These are phyloP conservation scores for Penicillium olsonii DNA, from an alignment of 2,329 filamentous ascomycete species.

Conservation along the genomic window DNA sequence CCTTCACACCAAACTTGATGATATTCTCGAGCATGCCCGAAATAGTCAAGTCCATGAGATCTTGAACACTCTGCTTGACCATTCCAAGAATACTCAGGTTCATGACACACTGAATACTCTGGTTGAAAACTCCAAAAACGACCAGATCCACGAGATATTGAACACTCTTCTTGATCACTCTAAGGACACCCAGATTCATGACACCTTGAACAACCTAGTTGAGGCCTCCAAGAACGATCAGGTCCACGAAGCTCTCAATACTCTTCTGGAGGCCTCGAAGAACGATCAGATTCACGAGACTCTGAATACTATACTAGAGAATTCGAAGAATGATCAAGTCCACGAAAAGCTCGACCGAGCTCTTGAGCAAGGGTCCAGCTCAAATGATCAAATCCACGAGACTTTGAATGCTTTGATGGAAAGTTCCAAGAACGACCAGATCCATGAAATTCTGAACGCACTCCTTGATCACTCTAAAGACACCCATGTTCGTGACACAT, in stretches of 20 bases:
- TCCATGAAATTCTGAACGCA: constrained; percentile 55
- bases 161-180: constrained; percentile 28
- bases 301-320: too few relatives aligned
- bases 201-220: constrained; percentile 52
- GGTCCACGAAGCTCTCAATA: constrained; percentile 61
- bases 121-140: constrained; percentile 51
- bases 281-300: constrained; percentile 35
- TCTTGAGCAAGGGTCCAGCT: constrained; percentile 51
- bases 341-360: constrained; percentile 48
- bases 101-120: constrained; percentile 61
- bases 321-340: constrained; percentile 50
- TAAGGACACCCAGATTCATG: constrained; percentile 47
- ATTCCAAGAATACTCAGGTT: constrained; percentile 55
- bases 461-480: constrained; percentile 23
- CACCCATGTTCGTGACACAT: constrained; percentile 56
- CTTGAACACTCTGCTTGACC: constrained; percentile 50
- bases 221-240: constrained; percentile 27
- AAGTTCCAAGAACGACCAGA: constrained; percentile 52
- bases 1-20: constrained; percentile 62
- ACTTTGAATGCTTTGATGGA: constrained; percentile 56
- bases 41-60: constrained; percentile 62
- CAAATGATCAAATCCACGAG: constrained; percentile 58
- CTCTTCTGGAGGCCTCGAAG: constrained; percentile 41
- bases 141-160: constrained; percentile 58
- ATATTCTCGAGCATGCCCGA: constrained; percentile 39